These are phyloP conservation scores for Cercis canadensis DNA, from an alignment of 306 rosid species.

Conservation along the genomic window DNA sequence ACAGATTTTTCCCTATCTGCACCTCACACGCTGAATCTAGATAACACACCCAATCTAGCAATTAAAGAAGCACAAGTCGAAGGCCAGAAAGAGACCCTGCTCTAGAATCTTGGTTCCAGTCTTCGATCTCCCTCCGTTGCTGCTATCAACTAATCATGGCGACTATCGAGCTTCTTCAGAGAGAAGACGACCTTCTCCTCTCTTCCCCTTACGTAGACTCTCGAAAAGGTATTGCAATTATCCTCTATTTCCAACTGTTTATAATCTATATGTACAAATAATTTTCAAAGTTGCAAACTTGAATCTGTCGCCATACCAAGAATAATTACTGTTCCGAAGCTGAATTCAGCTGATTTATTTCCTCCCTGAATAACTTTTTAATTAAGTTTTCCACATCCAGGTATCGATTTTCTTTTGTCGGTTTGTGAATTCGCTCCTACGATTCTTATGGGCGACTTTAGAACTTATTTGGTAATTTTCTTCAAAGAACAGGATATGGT, in stretches of 20 bases:
- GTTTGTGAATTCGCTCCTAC: not conserved
- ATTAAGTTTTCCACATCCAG: not conserved
- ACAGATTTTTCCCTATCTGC: no score
- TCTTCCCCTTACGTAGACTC: conserved; percentile 46
- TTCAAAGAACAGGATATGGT: conserved; percentile 52
- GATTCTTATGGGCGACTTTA: not conserved
- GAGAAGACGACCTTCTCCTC: conserved; percentile 46
- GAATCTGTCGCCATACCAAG: not conserved
- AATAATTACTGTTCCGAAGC: not conserved
- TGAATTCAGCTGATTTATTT: not conserved
- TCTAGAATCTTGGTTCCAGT: not conserved
- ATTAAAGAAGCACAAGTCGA: not conserved
- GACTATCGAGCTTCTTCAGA: conserved; percentile 51
- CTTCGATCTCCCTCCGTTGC: conserved; percentile 30
- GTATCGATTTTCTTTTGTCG: not conserved
- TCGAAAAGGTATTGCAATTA: conserved; percentile 43
- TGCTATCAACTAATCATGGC: conserved; percentile 50
- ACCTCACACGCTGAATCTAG: not conserved
- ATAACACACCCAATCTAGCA: not conserved
- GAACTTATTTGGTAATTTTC: conserved; percentile 15
- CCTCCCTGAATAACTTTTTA: not conserved
- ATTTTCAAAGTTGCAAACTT: conserved; percentile 14
- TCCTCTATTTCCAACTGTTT: not conserved
- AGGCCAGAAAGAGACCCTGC: no score
- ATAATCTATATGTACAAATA: not conserved